Base-by-base conservation (phyloP, 805 yeast species). In the Wickerhamiella bombiphila region DNA sequence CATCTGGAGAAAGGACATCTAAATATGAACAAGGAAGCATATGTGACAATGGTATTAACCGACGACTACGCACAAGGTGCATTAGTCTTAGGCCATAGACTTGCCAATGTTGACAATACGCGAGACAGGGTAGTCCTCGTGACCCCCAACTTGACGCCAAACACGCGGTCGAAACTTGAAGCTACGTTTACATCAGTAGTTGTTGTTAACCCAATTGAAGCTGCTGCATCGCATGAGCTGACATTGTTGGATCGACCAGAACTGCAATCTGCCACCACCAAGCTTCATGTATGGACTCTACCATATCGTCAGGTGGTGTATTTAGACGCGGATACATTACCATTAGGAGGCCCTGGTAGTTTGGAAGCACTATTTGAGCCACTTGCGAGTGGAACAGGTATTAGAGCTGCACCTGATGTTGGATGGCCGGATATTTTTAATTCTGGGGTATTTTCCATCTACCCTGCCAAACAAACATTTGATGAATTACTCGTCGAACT, bases 391-490 rank as follows among this genome's bases (percentile, higher is more conserved):
- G 39, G 38, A 17, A 42, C 39, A 4, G 22, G 25, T 1, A 46
- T 59, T 22, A 61, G 56, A 1, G 66, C 91, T 0, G 63, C 76
- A 13, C 80, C 93, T 0, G 94, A 83, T 58, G 64, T 72, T n/a
- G 93, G 94, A 11, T 83, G 93, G 80, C 94, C 94, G 0, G 94
- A 83, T 59, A 67, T 78, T 49, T 83, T 83, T 63, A 82, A 83
- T 56, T 71, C 85, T 22, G 94, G 94, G 3, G 71, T 82, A 16
- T 63, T 82, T 50, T 61, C 74, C 3, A 53, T 74, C 20, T 63
- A 64, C 25, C 93, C 93, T 3, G 60, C 63, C 46, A 29, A 44
- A 1, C 42, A 46, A 0, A 66, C 64, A 16, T 75, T 61, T 46
- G 42, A 54, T 3, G 58, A 60, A 22, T 62, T 83, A 34, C 42